Evolutionary conservation across 176 grass and related monocot genomes (phyloP), one percentile per base, ranked within the genome.

Genomic region (Elaeis guineensis): DNA sequence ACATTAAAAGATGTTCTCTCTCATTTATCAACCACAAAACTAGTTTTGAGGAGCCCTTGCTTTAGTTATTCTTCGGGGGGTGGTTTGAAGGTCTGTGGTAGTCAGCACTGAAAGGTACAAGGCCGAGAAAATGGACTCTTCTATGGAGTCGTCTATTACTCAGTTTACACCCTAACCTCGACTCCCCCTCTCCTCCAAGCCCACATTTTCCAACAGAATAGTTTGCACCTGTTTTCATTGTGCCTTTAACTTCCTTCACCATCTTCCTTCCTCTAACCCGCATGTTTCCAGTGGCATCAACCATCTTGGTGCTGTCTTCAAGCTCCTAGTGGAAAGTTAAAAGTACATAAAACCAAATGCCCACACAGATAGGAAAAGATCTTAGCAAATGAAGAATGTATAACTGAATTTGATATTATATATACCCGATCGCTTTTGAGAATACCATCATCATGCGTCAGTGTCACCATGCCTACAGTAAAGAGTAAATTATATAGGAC

Each of bases 41-140:
- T 74, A 61, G 50, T 62, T 53, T 21, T 11, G n/a, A 44, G 70
- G 58, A 69, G 63, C 79, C 63, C 73, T 73, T 61, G 3, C 53
- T 61, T 62, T 84, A 90, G 73, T 95, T 95, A 80, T 95, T 89
- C 77, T 79, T 90, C 63, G 86, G 83, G 52, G 75, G 74, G 54
- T 95, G 91, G 19, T 74, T 74, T 57, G 5, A 23, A 6, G 80
- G 69, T 61, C 16, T 19, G 64, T 6, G 8, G 58, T 95, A 90
- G 79, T 95, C 86, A 19, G 80, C 77, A 30, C 79, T 72, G 73
- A 90, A 90, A 49, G 86, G 74, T 62, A 82, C 73, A 48, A 70
- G 61, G 9, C 80, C 77, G 65, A 69, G 80, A 69, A 95, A 82
- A 29, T 75, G 59, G 50, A 56, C 78, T 55, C 19, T 67, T 21